A percentile compares a stretch with the other conserved stretches of the same genome.
Conservation (phyloP, 805 yeast genomes). For the Ogataea trehaloabstinens region DNA sequence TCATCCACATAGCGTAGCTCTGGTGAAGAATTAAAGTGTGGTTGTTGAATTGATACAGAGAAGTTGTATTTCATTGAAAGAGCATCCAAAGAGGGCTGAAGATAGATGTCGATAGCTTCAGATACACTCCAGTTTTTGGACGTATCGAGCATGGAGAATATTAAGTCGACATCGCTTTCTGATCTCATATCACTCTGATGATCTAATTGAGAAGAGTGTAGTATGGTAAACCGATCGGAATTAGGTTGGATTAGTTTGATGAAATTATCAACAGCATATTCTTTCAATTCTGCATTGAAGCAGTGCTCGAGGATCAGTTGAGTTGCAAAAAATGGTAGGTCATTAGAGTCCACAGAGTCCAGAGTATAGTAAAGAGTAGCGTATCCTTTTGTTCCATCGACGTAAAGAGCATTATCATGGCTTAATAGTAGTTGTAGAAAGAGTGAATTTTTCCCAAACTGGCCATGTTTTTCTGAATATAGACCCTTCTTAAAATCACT, state of each 20-base stretch:
- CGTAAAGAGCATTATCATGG: slow-evolving; percentile 26
- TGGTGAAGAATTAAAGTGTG: slow-evolving; percentile 1
- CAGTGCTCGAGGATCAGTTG: slow-evolving; percentile 37
- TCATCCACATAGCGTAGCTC: slow-evolving; percentile 12
- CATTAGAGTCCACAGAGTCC: slow-evolving; percentile 42
- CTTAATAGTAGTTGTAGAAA: slow-evolving; percentile 18
- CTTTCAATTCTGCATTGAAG: slow-evolving; percentile 26
- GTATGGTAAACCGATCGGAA: slow-evolving; percentile 5
- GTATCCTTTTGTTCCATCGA: slow-evolving; percentile 23
- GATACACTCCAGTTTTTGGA: slow-evolving; percentile 17
- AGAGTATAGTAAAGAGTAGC: slow-evolving; percentile 35
- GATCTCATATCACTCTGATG: neutral
- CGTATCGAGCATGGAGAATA: slow-evolving; percentile 16
- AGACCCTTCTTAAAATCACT: slow-evolving; percentile 6
- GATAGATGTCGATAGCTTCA: slow-evolving; percentile 15
- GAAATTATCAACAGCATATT: slow-evolving; percentile 23
- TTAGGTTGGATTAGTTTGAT: slow-evolving; percentile 9
- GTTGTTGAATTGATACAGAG: slow-evolving; percentile 6
- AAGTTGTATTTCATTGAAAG: slow-evolving; percentile 9
- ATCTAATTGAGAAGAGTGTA: slow-evolving; percentile 10
- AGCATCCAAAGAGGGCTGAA: slow-evolving; percentile 9
- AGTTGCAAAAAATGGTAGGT: slow-evolving; percentile 47
- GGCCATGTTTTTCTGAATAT: slow-evolving; percentile 1
- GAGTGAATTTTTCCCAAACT: slow-evolving; percentile 18
- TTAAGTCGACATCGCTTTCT: slow-evolving; percentile 4